Percentiles rank a stretch among this genome's conserved stretches.
Conservation (phyloP, 192 early-diverging fungal species). For the Backusella parvicylindrica region DNA sequence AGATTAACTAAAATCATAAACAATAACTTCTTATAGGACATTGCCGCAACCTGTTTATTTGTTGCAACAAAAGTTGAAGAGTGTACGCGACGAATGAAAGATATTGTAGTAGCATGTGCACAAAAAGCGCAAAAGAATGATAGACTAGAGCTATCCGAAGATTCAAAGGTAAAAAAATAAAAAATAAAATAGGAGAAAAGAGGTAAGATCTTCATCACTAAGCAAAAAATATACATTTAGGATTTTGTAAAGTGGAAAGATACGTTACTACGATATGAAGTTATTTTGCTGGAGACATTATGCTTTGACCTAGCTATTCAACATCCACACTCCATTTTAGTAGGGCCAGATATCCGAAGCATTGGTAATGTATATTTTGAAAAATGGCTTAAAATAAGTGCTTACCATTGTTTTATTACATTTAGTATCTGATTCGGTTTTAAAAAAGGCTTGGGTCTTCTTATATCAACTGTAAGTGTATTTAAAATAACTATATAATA, state of each 20-base stretch:
- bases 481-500: background rate
- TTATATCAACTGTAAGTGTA: constrained; percentile 41
- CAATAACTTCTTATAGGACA: constrained; percentile 36
- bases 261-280: constrained; percentile 52
- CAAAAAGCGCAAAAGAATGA: constrained; percentile 52
- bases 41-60: constrained; percentile 60
- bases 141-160: constrained; percentile 24
- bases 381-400: background rate
- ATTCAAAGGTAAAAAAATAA: constrained; percentile 23
- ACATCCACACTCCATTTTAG: constrained; percentile 56
- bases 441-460: constrained; percentile 52
- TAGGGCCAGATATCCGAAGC: constrained; percentile 33
- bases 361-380: constrained; percentile 10
- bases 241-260: constrained; percentile 59
- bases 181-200: background rate
- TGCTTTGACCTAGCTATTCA: constrained; percentile 69
- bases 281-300: constrained; percentile 56
- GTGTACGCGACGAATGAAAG: constrained; percentile 48
- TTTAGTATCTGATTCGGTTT: constrained; percentile 23
- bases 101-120: constrained; percentile 46
- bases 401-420: background rate
- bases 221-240: constrained; percentile 20
- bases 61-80: constrained; percentile 60
- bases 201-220: background rate
- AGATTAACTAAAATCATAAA: background rate